Base-by-base conservation (phyloP, 179 eudicot species). In the Actinidia chinensis region DNA sequence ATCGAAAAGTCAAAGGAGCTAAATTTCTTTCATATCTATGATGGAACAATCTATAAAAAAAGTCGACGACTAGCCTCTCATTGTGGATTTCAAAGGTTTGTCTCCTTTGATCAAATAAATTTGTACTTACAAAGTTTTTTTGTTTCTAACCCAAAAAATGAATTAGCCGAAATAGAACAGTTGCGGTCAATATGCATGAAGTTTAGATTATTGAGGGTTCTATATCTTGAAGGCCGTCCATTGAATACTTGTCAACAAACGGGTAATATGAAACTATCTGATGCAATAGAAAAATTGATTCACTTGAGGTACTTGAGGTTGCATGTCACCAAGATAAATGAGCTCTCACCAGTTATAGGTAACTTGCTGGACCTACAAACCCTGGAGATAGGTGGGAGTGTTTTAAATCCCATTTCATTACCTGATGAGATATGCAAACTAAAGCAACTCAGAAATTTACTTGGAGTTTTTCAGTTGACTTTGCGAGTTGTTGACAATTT, bases 301-400 rank as follows among this genome's bases (percentile, higher is more conserved):
- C 68, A 65, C 68, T 15, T 65, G 68, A 65, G 68, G 68, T 65
- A 65, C 68, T 36, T 65, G 68, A 18, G 47, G 20, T 15, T 65
- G 17, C 0, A 9, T 4, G 20, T 8, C 46, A 36, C 68, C 15
- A 0, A 1, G 0, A 33, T 65, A 36, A 1, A 36, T 33, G 18
- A 63, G 67, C 18, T 28, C 3, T 7, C 69, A 15, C 11, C 18
- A 17, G 11, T 4, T n/a, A 36, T 65, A 14, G 69, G 47, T 14
- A 65, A 65, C 4, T 11, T 36, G n/a, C 46, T 15, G 42, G 46
- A 44, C 7, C 10, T 65, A 36, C 69, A 65, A 36, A 65, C 69
- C 20, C 18, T 33, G 20, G 69, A 6, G 13, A 0, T 33, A 64
- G 28, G 43, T 13, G n/a, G n/a, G n/a, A 3, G 1, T 61, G 0